Percentiles rank a stretch among this genome's conserved stretches.
phyloP scores from a whole-genome alignment of 129 eudicot species.

The Chrysanthemum seticuspe region DNA sequence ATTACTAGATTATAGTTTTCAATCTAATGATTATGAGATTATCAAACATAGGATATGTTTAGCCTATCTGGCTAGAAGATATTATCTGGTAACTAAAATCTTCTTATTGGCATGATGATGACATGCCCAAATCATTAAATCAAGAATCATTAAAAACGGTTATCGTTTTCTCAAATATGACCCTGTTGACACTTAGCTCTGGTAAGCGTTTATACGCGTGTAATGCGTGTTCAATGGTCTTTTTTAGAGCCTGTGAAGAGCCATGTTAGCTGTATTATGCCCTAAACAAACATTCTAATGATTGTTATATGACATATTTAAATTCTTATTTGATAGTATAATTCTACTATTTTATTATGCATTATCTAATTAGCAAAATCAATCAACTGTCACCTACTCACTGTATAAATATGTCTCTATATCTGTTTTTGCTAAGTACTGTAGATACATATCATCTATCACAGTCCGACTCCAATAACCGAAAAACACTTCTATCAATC shows the following conservation, averaged over 20 bases:
- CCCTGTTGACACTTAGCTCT: slow-evolving; percentile 3
- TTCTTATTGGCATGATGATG: neutral
- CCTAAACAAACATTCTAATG: slow-evolving; percentile 18
- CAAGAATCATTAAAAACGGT: neutral
- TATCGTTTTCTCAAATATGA: slow-evolving; percentile 14
- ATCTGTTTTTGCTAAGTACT: neutral
- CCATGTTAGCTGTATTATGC: slow-evolving; percentile 26
- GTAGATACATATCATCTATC: slow-evolving; percentile 16
- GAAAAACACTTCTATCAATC: neutral
- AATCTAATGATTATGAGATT: neutral
- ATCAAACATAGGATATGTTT: neutral
- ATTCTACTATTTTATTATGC: neutral
- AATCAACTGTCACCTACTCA: slow-evolving; percentile 23
- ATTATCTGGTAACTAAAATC: slow-evolving; percentile 13
- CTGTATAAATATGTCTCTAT: slow-evolving; percentile 30
- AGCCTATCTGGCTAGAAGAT: slow-evolving; percentile 3
- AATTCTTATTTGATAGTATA: neutral
- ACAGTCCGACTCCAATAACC: slow-evolving; percentile 12
- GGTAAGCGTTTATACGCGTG: neutral
- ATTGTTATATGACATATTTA: slow-evolving; percentile 12
- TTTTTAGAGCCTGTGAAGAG: slow-evolving; percentile 20
- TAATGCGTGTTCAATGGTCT: slow-evolving; percentile 4
- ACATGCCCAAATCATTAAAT: neutral
- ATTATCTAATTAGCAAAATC: slow-evolving; percentile 4
- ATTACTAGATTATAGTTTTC: neutral